Evolutionary conservation across 495 filamentous ascomycete genomes (phyloP).

Genomic region (Aspergillus ellipticus): DNA sequence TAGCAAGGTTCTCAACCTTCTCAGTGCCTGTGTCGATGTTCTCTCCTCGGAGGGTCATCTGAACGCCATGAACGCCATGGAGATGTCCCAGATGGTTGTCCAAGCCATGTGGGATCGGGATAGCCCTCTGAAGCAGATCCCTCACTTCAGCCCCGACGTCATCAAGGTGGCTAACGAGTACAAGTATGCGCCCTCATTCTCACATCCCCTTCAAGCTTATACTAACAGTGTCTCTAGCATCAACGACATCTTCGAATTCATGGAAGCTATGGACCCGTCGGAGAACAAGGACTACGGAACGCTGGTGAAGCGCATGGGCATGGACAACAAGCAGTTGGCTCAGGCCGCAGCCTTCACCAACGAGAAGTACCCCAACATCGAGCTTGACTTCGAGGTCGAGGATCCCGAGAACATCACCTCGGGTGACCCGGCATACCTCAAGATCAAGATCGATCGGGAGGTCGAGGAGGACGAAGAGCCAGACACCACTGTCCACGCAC

Average conservation of each 20-base stretch:
- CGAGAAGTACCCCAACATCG: constrained; percentile 89
- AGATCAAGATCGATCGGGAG: constrained; percentile 82
- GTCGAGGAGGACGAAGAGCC: constrained; percentile 71
- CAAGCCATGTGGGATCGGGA: constrained; percentile 99
- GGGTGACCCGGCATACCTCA: constrained; percentile 77
- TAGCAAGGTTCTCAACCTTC: constrained; percentile 77
- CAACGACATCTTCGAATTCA: constrained; percentile 94
- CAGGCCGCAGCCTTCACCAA: constrained; percentile 97
- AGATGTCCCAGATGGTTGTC: constrained; percentile 99
- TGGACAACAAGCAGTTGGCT: constrained; percentile 76
- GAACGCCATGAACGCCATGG: constrained; percentile 98
- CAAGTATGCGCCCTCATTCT: constrained; percentile 54
- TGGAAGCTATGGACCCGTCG: constrained; percentile 94
- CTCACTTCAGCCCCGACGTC: constrained; percentile 81
- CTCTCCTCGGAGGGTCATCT: constrained; percentile 93
- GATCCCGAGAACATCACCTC: constrained; percentile 75
- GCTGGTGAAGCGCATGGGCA: constrained; percentile 70
- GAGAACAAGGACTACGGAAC: constrained; percentile 76
- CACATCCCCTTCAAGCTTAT: background rate
- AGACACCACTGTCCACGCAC: constrained; percentile 85
- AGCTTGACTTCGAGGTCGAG: constrained; percentile 81
- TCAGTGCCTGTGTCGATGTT: constrained; percentile 91
- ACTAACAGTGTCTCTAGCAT: constrained; percentile 51
- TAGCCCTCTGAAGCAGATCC: constrained; percentile 94
- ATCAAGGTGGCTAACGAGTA: constrained; percentile 79